Conservation (phyloP, 805 yeast species). For the Starmerella sp. region DNA sequence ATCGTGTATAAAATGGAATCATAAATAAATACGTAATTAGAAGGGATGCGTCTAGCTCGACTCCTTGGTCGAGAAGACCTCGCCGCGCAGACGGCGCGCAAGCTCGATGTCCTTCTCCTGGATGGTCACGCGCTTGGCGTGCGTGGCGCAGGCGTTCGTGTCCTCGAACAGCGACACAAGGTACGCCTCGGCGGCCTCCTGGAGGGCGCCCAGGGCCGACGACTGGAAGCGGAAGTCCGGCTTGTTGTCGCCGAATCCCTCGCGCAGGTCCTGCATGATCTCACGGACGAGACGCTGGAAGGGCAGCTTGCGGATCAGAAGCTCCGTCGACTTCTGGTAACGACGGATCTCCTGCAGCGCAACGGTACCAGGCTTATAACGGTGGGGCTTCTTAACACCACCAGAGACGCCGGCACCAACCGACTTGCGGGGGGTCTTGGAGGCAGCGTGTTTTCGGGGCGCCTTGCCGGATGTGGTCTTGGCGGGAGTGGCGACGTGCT, state of each 20-base stretch:
- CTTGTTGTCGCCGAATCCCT: conserved; percentile 34
- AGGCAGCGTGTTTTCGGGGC: conserved; percentile 84
- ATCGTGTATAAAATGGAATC: conserved; percentile 2
- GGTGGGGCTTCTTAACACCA: conserved; percentile 86
- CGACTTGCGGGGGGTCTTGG: conserved; percentile 83
- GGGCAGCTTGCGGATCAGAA: conserved; percentile 77
- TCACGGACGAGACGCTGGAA: conserved; percentile 87
- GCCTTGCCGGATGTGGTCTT: conserved; percentile 89
- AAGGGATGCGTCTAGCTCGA: conserved; percentile 5
- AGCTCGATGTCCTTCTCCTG: conserved; percentile 85
- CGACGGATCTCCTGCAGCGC: conserved; percentile 88
- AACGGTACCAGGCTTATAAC: conserved; percentile 92
- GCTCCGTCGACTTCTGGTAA: conserved; percentile 82
- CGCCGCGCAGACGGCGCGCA: conserved; percentile 36
- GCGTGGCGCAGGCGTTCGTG: conserved; percentile 84
- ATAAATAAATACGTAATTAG: conserved; percentile 4
- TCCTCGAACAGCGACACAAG: conserved; percentile 77
- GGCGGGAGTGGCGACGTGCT: conserved; percentile 65
- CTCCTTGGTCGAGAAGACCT: conserved; percentile 29
- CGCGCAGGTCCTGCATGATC: conserved; percentile 77
- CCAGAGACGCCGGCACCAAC: conserved; percentile 65
- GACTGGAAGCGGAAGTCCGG: conserved; percentile 65
- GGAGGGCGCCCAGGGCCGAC: conserved; percentile 81
- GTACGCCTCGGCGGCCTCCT: conserved; percentile 85
- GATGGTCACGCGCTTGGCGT: conserved; percentile 87